Base-by-base conservation (phyloP, 2,329 filamentous ascomycete genomes). In the Niveomyces coronatus region DNA sequence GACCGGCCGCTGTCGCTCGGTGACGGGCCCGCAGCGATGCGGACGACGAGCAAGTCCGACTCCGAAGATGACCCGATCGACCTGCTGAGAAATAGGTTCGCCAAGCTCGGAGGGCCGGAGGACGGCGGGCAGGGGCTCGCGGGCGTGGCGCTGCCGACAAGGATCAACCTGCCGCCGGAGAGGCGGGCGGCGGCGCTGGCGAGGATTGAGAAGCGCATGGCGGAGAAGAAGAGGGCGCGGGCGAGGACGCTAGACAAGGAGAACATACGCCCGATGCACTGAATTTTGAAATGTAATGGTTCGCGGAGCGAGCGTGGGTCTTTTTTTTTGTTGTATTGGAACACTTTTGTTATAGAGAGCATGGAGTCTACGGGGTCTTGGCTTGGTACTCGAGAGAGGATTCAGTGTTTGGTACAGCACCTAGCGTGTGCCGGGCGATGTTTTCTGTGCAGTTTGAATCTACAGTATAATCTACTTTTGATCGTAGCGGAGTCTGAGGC, bases 181-280 rank as follows among this genome's bases (percentile, higher is more conserved):
- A 62, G 74, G 23, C 62, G 63, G 31, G 67, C 70, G 6, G 72
- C 71, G 1, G 73, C 71, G 9, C 60, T 73, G 36, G 73, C 71
- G 29, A 58, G 71, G 7, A 64, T 77, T 11, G 67, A 74, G 52
- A 62, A 66, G 52, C 65, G 70, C 49, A 67, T 65, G 50, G 63
- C 64, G n/a, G 65, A 74, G 52, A 69, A 70, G 51, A 61, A 58
- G 50, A 57, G 55, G 41, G 49, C 53, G 19, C 53, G 55, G 34
- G 53, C 52, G 33, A 52, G 51, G 23, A 52, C 48, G 37, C 45
- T 51, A 22, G 64, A 68, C 44, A 73, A 74, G 60, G 72, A 75
- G 57, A 75, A 76, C 49, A 44, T 70, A 44, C 56, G 55, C 42
- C 61, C 62, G 16, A 62, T 45, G 49, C 34, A 34, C 29, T 37